Evolutionary conservation across 1,139 yeast species (phyloP), one percentile per base, ranked within the genome.

Genomic region (Candida sanyaensis): DNA sequence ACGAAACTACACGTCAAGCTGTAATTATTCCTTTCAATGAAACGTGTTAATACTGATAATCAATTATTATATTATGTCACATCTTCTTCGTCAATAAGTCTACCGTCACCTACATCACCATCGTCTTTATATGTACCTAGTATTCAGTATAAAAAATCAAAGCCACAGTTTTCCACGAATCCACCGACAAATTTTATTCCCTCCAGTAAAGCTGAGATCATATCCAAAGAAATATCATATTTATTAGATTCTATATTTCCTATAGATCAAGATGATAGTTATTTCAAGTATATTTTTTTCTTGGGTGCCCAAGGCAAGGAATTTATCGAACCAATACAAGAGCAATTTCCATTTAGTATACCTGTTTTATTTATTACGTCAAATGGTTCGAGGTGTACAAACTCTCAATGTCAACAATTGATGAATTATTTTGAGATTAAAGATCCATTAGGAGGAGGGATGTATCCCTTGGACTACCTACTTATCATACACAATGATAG

Each of bases 361-460:
- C 48, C 53, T 50, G 17, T 58, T 60, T 7, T 50, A 53, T 36
- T 55, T 50, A 41, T 49, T 47, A 43, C 44, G 31, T 32, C 44
- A n/a, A 39, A 48, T 42, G 12, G 40, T 27, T 30, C 37, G 9
- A 40, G 40, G n/a, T 48, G 48, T 13, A 49, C 48, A 31, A 53
- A 58, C 40, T 46, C 46, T 7, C 51, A 59, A 42, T 61, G 66
- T 44, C 31, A 43, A 10, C 24, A 42, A 13, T 54, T 74, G 9
- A 58, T 75, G 2, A 57, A 61, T 23, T 58, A 61, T 12, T 63
- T 71, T 41, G 53, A 61, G 17, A 52, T 76, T 7, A 51, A 68
- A 32, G 79, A 78, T 54, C 84, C 84, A 0, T 53, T 78, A 23
- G 83, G 83, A 8, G 83, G 83, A 9, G 83, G 80, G 0, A 43